A percentile compares a stretch with the other conserved stretches of the same genome.
Evolutionary conservation across 2,329 filamentous ascomycete species (phyloP).

Genomic region (Colletotrichum cereale): DNA sequence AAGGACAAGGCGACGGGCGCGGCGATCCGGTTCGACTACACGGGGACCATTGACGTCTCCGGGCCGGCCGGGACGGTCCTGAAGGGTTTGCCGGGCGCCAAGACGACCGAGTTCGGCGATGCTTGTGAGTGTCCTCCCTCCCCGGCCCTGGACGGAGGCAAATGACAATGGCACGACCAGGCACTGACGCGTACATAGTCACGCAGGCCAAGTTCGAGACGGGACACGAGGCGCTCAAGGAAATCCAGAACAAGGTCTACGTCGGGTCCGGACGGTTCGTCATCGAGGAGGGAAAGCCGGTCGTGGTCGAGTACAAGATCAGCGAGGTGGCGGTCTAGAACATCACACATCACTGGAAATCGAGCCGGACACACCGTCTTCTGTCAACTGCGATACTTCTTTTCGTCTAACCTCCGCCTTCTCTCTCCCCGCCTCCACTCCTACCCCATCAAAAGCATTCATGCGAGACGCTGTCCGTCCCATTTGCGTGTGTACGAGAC

Average conservation of each 20-base stretch:
- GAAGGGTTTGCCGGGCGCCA: conserved; percentile 50
- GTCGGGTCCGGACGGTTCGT: conserved; percentile 57
- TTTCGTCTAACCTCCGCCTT: conserved; percentile 5
- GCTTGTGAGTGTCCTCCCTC: conserved; percentile 49
- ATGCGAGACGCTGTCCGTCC: conserved; percentile 2
- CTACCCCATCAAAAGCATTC: not conserved
- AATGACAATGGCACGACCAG: not conserved
- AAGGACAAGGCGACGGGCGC: conserved; percentile 49
- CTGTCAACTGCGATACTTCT: conserved; percentile 2
- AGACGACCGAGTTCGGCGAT: conserved; percentile 55
- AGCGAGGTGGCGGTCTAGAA: conserved; percentile 50
- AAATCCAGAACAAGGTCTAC: conserved; percentile 54
- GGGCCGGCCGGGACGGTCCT: conserved; percentile 51
- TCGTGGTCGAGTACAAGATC: conserved; percentile 58
- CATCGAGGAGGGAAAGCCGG: conserved; percentile 49
- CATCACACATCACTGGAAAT: not conserved
- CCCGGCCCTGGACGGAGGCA: too few species aligned
- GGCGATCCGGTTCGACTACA: conserved; percentile 54
- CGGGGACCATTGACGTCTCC: conserved; percentile 52
- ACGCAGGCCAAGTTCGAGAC: conserved; percentile 55
- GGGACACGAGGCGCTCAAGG: conserved; percentile 50
- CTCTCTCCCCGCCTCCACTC: not conserved
- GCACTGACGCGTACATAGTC: conserved; percentile 43
- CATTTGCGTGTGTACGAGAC: conserved; percentile 13
- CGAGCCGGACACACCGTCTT: not conserved